Evolutionary conservation across 306 rosid genomes (phyloP), one percentile per base, ranked within the genome.

Genomic region (Gastrolobium villosum): DNA sequence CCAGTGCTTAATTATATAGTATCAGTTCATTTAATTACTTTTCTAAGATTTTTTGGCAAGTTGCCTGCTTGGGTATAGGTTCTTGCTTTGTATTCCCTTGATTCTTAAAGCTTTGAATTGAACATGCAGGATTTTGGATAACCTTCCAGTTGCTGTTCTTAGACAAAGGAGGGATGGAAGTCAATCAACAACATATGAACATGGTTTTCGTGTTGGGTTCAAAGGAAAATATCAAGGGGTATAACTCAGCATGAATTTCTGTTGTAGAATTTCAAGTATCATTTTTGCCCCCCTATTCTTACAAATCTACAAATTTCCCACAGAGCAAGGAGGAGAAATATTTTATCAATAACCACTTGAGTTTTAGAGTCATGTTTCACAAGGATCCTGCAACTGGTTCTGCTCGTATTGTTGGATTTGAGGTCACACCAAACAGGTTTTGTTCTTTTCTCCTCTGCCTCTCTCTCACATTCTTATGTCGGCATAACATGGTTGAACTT

Each of bases 201-300:
- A 96, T 78, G 99, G 99, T 53, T 96, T 87, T 83, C 89, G 88
- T 85, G 99, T 91, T 82, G 99, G 99, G 62, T 96, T 93, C 84
- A 96, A 89, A 86, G 98, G 97, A 84, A 95, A 87, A 72, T 95
- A 92, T 90, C 93, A 91, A 52, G 99, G 99, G 93, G 99, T 96
- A 96, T 85, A 77, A 74, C 76, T 82, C 56, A 26, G 31, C 80
- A 68, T 66, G 26, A 74, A 54, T 52, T 91, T 62, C 20, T 45
- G 63, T 63, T 70, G 13, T 79, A 63, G 48, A 66, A 63, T 36
- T 44, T 61, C 40, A 35, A 44, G 14, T 74, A 39, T 72, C 41
- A 43, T 44, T 45, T 43, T 54, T 13, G 7, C 65, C 54, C 9
- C 69, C 32, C 30, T 43, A 7, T 49, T 37, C 81, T 85, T 56